Conservation (phyloP, 306 rosid genomes). For the Quercus ilex region DNA sequence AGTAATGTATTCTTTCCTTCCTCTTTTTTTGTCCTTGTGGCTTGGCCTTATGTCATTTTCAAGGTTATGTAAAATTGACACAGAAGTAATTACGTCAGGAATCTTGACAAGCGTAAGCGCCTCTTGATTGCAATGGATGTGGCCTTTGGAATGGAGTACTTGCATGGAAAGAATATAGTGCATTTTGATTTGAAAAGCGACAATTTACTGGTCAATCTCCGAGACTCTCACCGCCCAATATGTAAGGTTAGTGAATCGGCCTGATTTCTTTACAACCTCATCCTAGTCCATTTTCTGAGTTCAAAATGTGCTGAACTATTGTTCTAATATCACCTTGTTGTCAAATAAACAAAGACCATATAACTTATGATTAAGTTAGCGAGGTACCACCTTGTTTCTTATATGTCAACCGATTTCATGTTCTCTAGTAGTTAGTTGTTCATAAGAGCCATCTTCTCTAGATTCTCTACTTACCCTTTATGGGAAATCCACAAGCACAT, state of each 20-base stretch:
- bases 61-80: conserved; percentile 8
- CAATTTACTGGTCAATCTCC: conserved; percentile 89
- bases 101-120: conserved; percentile 80
- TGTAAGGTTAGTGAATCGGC: conserved; percentile 62
- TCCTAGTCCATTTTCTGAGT: conserved; percentile 1
- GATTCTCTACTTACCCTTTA: background rate
- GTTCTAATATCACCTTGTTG: background rate
- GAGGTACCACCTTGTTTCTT: background rate
- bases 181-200: conserved; percentile 98
- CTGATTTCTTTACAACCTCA: background rate
- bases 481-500: background rate
- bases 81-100: conserved; percentile 43
- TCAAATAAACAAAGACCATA: background rate
- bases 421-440: background rate
- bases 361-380: background rate
- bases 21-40: background rate
- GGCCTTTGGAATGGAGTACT: conserved; percentile 95
- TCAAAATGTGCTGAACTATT: background rate
- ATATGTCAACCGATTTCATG: background rate
- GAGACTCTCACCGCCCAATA: conserved; percentile 91
- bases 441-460: background rate
- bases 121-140: conserved; percentile 92
- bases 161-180: conserved; percentile 90
- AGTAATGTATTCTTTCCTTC: conserved; percentile 36
- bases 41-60: background rate